These are phyloP conservation scores for Emericellopsis cladophorae DNA, from an alignment of 2,329 filamentous ascomycete genomes.

Conservation along the genomic window DNA sequence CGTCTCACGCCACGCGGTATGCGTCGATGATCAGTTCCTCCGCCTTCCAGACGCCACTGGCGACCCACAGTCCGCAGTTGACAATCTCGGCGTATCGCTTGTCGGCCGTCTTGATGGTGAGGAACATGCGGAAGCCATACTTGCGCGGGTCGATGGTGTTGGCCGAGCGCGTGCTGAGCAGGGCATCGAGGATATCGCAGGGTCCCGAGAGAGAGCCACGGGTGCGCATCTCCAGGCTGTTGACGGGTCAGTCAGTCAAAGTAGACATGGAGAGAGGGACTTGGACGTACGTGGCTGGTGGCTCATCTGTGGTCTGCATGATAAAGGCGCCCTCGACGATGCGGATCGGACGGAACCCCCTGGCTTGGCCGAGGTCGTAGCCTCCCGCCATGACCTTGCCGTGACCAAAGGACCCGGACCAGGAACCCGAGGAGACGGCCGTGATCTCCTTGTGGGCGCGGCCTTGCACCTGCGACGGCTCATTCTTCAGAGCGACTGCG, in stretches of 20 bases:
- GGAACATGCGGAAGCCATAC: conserved; percentile 35
- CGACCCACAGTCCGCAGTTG: conserved; percentile 36
- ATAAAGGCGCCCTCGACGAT: conserved; percentile 36
- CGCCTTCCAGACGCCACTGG: conserved; percentile 31
- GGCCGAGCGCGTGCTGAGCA: conserved; percentile 22
- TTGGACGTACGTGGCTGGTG: conserved; percentile 26
- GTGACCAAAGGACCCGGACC: conserved; percentile 35
- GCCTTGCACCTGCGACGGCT: conserved; percentile 25
- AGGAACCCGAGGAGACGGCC: conserved; percentile 30
- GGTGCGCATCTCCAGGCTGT: conserved; percentile 30
- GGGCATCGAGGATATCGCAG: conserved; percentile 25
- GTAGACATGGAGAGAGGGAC: background rate
- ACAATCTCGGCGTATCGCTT: conserved; percentile 33
- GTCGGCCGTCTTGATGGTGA: conserved; percentile 36
- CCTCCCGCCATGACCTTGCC: conserved; percentile 31
- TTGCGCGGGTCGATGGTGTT: conserved; percentile 26
- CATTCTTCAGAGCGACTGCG: conserved; percentile 29
- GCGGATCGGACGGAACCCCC: conserved; percentile 25
- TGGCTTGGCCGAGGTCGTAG: conserved; percentile 27
- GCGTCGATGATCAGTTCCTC: conserved; percentile 31
- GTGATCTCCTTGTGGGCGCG: conserved; percentile 34
- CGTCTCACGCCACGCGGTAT: conserved; percentile 18
- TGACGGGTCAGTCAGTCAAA: background rate
- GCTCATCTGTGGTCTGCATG: conserved; percentile 31
- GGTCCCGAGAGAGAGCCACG: conserved; percentile 33